Base-by-base conservation (phyloP, 192 early-diverging fungal genomes). In the Pecoramyces ruminantium region DNA sequence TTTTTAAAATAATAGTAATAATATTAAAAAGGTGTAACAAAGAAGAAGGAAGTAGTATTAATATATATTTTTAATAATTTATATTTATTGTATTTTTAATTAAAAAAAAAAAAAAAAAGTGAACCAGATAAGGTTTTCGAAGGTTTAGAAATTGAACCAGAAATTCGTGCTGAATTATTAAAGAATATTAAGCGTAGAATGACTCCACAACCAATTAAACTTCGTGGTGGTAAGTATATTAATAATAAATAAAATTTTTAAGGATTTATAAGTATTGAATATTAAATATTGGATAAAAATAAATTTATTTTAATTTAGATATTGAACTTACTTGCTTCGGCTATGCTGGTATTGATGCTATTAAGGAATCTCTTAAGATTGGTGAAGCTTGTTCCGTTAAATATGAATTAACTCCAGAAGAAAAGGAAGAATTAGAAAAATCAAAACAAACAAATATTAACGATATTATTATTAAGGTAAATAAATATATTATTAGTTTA, bases 261-360 rank as follows among this genome's bases (percentile, higher is more conserved):
- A n/a, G n/a, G n/a, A n/a, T n/a, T n/a, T n/a, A n/a, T 90, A 86
- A 86, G 84, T 79, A 39, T 34, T 34, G 3, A 34, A 6, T 6
- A 34, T 34, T 34, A 6, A 34, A 34, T 34, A 6, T 34, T 34
- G 11, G 3, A 34, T 34, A 6, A 34, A 34, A 34, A 34, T 34
- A 34, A 3, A 34, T 34, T 6, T 34, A 28, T 78, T 78, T 78
- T 29, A 29, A 6, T 29, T 30, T 81, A 91, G 95, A 99, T 87
- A 89, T 99, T 80, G 96, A 97, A 84, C 90, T 97, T 34, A 93
- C 92, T 80, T 98, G 96, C 89, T 94, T 93, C 83, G 94, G 92
- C 80, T 95, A 95, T 83, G 93, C 97, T 86, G 97, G 97, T 82
- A 94, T 99, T 58, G 95, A 97, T 85, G 97, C 96, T 77, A 96